Conservation (phyloP, 2,329 filamentous ascomycete genomes). For the Xylariaceae sp. region DNA sequence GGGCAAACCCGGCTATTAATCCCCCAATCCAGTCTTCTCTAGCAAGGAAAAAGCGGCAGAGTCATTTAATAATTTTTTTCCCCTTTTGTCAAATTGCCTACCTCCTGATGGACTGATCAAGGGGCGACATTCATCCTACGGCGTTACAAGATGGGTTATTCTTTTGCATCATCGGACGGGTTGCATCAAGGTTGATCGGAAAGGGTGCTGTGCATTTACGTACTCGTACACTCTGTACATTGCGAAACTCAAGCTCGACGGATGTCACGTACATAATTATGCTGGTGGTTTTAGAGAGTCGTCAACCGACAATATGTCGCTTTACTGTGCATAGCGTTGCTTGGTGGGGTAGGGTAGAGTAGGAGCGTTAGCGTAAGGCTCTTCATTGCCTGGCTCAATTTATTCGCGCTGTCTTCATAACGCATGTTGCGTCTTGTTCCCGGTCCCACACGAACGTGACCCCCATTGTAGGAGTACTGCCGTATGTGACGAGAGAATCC, state of each 20-base stretch:
- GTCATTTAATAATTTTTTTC: neutral
- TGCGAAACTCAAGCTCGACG: conserved; percentile 7
- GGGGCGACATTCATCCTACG: conserved; percentile 11
- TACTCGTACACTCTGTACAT: conserved; percentile 6
- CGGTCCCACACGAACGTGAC: too few relatives aligned
- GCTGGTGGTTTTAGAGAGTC: too few relatives aligned
- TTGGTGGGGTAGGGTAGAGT: too few relatives aligned
- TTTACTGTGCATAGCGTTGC: too few relatives aligned
- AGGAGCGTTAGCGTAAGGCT: too few relatives aligned
- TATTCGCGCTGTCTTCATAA: too few relatives aligned
- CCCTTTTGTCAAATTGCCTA: neutral
- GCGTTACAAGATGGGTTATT: conserved; percentile 13
- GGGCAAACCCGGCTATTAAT: conserved; percentile 47
- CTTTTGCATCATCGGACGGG: conserved; percentile 14
- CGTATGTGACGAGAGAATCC: too few relatives aligned
- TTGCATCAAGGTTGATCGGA: neutral
- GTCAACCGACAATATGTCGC: too few relatives aligned
- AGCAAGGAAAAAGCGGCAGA: neutral
- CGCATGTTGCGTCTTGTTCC: too few relatives aligned
- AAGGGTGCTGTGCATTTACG: neutral
- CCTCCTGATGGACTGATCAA: conserved; percentile 1
- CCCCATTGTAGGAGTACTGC: too few relatives aligned
- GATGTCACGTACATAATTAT: conserved; percentile 13
- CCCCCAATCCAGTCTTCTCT: conserved; percentile 21
- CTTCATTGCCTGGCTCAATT: too few relatives aligned